These are phyloP conservation scores for Lachnellula cervina DNA, from an alignment of 2,329 filamentous ascomycete species.

Conservation along the genomic window DNA sequence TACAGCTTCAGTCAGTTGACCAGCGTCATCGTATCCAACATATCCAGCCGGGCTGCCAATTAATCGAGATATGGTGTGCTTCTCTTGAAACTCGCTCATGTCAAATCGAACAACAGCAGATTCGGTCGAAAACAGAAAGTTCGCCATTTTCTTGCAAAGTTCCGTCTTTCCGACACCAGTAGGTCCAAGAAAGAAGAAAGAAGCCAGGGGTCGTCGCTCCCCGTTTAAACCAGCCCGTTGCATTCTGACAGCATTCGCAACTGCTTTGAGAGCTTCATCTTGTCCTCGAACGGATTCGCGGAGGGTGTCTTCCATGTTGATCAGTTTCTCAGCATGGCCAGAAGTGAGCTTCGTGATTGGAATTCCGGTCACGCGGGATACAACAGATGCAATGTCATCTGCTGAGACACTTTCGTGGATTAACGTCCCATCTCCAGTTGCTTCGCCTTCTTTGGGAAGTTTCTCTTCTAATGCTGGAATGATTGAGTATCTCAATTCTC, in stretches of 20 bases:
- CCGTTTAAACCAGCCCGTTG: constrained; percentile 88
- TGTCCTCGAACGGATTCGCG: constrained; percentile 83
- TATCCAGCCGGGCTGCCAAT: constrained; percentile 91
- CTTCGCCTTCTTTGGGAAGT: constrained; percentile 66
- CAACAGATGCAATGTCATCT: constrained; percentile 90
- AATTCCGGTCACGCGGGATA: constrained; percentile 87
- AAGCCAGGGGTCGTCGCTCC: constrained; percentile 85
- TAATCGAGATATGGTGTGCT: constrained; percentile 87
- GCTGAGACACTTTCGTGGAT: constrained; percentile 93
- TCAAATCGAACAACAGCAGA: constrained; percentile 90
- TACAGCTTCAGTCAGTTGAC: constrained; percentile 92
- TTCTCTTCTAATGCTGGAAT: constrained; percentile 79
- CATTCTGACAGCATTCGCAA: constrained; percentile 88
- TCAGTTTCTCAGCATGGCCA: constrained; percentile 88
- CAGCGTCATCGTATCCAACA: constrained; percentile 93
- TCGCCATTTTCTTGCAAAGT: constrained; percentile 91
- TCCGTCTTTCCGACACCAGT: constrained; percentile 98
- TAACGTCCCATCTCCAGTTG: constrained; percentile 44
- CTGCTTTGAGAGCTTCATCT: constrained; percentile 85
- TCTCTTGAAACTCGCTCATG: constrained; percentile 97
- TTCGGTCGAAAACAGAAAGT: constrained; percentile 89
- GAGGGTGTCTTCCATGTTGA: constrained; percentile 91
- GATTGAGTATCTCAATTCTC: constrained; percentile 80
- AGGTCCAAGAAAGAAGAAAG: constrained; percentile 96
- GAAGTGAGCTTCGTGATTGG: constrained; percentile 88